A percentile compares a stretch with the other conserved stretches of the same genome.
These are phyloP conservation scores for Erysimum pusillum DNA, from an alignment of 441 rosid genomes.

Conservation along the genomic window DNA sequence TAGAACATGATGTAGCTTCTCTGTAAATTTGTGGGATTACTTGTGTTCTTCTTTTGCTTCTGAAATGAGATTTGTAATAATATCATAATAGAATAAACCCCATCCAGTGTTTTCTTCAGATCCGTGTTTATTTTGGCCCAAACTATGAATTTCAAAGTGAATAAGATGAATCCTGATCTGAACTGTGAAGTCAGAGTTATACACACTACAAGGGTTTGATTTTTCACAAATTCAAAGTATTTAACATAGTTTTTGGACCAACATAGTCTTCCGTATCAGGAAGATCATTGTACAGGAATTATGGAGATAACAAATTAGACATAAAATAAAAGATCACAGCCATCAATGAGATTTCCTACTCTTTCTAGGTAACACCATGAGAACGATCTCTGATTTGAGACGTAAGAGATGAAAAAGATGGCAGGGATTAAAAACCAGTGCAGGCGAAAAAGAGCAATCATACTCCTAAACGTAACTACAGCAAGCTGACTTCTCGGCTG, in stretches of 20 bases:
- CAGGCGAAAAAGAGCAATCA: conserved; percentile 32
- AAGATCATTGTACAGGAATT: conserved; percentile 40
- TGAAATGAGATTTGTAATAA: conserved; percentile 42
- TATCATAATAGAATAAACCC: conserved; percentile 21
- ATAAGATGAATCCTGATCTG: neutral
- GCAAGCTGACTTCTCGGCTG: conserved; percentile 54
- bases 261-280: conserved; percentile 37
- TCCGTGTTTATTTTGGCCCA: neutral
- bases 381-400: conserved; percentile 42
- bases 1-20: conserved; percentile 34
- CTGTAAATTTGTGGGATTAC: conserved; percentile 45
- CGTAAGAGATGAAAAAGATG: conserved; percentile 30
- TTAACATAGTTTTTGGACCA: conserved; percentile 36
- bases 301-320: conserved; percentile 41
- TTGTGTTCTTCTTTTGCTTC: conserved; percentile 43
- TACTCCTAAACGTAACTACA: conserved; percentile 50
- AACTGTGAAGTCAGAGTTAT: conserved; percentile 5
- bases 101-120: conserved; percentile 17
- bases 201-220: conserved; percentile 43
- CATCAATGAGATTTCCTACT: conserved; percentile 40
- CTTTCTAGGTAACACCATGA: conserved; percentile 32
- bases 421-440: conserved; percentile 21
- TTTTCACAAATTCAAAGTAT: conserved; percentile 38
- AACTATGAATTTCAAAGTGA: neutral
- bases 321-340: conserved; percentile 37